Conservation (phyloP, 2,329 filamentous ascomycete species). For the Aspergillus sergii region DNA sequence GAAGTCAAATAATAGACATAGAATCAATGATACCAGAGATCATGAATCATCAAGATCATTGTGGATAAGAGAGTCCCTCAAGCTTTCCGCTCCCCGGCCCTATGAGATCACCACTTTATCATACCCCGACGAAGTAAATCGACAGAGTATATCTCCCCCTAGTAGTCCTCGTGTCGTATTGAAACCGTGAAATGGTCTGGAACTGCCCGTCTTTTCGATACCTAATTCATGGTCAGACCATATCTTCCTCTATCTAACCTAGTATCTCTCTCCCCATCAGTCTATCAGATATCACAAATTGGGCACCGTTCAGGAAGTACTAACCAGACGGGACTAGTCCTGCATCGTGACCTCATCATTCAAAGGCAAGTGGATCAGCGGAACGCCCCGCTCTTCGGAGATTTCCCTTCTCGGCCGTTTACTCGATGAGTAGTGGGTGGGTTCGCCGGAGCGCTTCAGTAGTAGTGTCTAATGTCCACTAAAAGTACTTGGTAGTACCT, state of each 20-base stretch:
- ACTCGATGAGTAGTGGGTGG: too few relatives aligned
- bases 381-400: conserved; percentile 16
- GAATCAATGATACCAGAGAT: neutral
- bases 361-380: conserved; percentile 8
- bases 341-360: conserved; percentile 22
- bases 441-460: neutral
- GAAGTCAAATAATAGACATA: neutral
- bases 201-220: neutral
- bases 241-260: neutral
- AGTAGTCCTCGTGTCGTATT: too few relatives aligned
- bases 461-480: neutral
- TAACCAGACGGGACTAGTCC: neutral
- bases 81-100: conserved; percentile 1
- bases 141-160: too few relatives aligned
- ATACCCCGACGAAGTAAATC: too few relatives aligned
- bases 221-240: neutral
- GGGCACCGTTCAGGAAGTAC: neutral
- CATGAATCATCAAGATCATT: neutral
- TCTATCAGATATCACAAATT: neutral
- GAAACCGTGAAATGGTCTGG: too few relatives aligned
- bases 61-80: neutral
- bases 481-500: neutral
- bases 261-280: too few relatives aligned
- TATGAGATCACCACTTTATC: conserved; percentile 11
- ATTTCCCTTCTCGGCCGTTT: neutral